Evolutionary conservation across 306 rosid genomes (phyloP).

Genomic region (Leucaena leucocephala): DNA sequence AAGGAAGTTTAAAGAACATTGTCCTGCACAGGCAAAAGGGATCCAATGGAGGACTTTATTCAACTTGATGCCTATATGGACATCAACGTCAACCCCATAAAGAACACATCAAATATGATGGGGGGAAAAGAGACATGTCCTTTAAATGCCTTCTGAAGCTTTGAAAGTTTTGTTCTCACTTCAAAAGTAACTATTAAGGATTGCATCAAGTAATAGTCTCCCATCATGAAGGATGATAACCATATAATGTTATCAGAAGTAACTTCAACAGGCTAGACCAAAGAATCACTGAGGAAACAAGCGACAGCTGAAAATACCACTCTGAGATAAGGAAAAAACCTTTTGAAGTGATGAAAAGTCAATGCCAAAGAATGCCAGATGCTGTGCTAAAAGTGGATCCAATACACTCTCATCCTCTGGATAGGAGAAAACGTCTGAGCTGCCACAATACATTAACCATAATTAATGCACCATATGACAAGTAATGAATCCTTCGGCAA

Average conservation of each 20-base stretch:
- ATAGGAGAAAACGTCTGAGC: slow-evolving; percentile 97
- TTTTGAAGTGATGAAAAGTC: slow-evolving; percentile 89
- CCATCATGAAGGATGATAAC: background rate
- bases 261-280: slow-evolving; percentile 5
- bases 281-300: slow-evolving; percentile 3
- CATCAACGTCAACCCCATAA: background rate
- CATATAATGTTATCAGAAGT: background rate
- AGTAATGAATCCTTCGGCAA: slow-evolving; percentile 13
- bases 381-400: slow-evolving; percentile 89
- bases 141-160: background rate
- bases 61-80: slow-evolving; percentile 5
- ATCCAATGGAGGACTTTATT: background rate
- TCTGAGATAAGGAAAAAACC: slow-evolving; percentile 53
- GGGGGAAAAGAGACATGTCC: background rate
- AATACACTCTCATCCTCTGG: slow-evolving; percentile 92
- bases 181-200: background rate
- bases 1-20: background rate
- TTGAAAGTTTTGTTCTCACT: background rate
- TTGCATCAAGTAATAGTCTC: background rate
- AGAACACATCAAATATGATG: background rate
- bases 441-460: slow-evolving; percentile 69
- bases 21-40: background rate
- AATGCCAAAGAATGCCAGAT: slow-evolving; percentile 92
- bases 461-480: slow-evolving; percentile 46
- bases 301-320: slow-evolving; percentile 1